A percentile compares a stretch with the other conserved stretches of the same genome.
phyloP scores from a whole-genome alignment of 805 yeast genomes.

The Wickerhamiella qilinensis region DNA sequence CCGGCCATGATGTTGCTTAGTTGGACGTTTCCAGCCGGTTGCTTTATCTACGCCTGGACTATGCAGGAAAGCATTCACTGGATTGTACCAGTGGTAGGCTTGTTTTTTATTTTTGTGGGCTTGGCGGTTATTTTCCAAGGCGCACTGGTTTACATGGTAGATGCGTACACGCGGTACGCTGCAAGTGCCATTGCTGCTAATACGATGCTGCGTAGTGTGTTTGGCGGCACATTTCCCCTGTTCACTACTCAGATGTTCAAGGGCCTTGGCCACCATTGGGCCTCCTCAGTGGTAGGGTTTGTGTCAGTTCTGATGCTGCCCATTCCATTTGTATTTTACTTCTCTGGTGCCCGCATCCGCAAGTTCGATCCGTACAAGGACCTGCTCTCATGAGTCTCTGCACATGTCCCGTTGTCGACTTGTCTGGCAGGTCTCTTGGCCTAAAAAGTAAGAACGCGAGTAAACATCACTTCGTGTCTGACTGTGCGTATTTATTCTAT shows the following conservation, averaged over 20 bases:
- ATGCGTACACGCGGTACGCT: conserved; percentile 40
- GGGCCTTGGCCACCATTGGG: conserved; percentile 36
- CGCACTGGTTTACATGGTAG: conserved; percentile 45
- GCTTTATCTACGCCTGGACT: conserved; percentile 52
- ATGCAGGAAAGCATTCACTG: conserved; percentile 30
- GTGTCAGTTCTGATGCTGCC: conserved; percentile 28
- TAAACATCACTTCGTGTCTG: too few species aligned
- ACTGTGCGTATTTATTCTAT: too few species aligned
- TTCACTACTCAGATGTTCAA: conserved; percentile 46
- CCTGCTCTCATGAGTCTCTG: neutral
- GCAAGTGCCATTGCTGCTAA: conserved; percentile 55
- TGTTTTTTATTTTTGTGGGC: conserved; percentile 35
- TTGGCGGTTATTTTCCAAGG: conserved; percentile 44
- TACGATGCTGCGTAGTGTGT: conserved; percentile 38
- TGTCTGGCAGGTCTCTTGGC: too few species aligned
- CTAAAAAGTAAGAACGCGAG: too few species aligned
- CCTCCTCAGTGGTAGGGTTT: conserved; percentile 33
- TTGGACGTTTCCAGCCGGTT: conserved; percentile 35
- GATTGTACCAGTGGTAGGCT: conserved; percentile 42
- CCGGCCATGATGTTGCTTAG: conserved; percentile 34
- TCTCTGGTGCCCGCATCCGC: conserved; percentile 26
- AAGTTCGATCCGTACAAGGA: conserved; percentile 11
- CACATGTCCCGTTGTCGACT: neutral
- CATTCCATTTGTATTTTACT: conserved; percentile 37
- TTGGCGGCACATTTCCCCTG: conserved; percentile 47